A percentile compares a stretch with the other conserved stretches of the same genome.
These are phyloP conservation scores for Hypomontagnella submonticulosa DNA, from an alignment of 495 filamentous ascomycete species.

Conservation along the genomic window DNA sequence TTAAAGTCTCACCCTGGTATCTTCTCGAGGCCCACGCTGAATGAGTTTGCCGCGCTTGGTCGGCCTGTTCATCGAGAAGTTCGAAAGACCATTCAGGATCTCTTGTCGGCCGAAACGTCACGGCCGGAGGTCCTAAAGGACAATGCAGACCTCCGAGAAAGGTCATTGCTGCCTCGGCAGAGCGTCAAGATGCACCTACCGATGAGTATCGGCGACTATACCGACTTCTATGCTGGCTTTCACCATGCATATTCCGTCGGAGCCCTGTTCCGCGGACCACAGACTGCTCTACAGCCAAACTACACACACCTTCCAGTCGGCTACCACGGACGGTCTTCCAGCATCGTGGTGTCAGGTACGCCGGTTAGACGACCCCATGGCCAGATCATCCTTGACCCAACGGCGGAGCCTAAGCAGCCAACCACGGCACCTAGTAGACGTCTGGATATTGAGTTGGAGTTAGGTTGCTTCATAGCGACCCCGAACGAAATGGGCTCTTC, in stretches of 20 bases:
- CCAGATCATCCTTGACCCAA: constrained; percentile 77
- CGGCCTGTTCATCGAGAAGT: constrained; percentile 76
- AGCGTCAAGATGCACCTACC: constrained; percentile 80
- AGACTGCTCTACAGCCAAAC: constrained; percentile 86
- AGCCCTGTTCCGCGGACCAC: constrained; percentile 81
- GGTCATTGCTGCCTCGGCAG: constrained; percentile 61
- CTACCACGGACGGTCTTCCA: constrained; percentile 86
- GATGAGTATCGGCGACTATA: constrained; percentile 93
- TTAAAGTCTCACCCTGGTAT: constrained; percentile 68
- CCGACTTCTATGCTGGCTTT: constrained; percentile 94
- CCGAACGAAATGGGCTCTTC: constrained; percentile 73
- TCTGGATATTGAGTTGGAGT: constrained; percentile 89
- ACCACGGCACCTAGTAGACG: constrained; percentile 70
- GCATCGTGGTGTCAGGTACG: constrained; percentile 80
- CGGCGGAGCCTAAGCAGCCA: constrained; percentile 66
- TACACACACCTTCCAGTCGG: constrained; percentile 91
- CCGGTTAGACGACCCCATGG: constrained; percentile 80
- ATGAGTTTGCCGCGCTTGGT: constrained; percentile 84
- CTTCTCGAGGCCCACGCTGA: constrained; percentile 77
- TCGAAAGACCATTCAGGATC: constrained; percentile 75
- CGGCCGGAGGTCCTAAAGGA: constrained; percentile 49
- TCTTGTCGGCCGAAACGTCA: constrained; percentile 69
- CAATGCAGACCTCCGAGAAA: constrained; percentile 45
- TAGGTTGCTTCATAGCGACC: constrained; percentile 82
- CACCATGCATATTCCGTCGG: constrained; percentile 90